Conservation (phyloP, 1,284 basidiomycete species). For the Cutaneotrichosporon sp. region DNA sequence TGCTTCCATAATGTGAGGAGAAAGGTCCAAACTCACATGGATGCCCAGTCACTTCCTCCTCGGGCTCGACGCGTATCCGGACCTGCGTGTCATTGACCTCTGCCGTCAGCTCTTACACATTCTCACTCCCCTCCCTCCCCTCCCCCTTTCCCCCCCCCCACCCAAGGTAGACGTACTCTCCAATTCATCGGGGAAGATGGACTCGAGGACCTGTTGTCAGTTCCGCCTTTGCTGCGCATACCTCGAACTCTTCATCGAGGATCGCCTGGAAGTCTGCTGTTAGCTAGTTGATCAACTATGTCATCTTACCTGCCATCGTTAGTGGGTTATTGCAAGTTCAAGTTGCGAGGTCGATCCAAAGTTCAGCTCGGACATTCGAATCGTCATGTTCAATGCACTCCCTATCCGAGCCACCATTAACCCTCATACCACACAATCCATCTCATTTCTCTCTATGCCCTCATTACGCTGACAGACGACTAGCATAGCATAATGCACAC, state of each 20-base stretch:
- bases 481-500: slow-evolving; percentile 12
- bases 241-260: slow-evolving; percentile 81
- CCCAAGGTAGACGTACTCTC: slow-evolving; percentile 70
- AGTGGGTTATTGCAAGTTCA: neutral
- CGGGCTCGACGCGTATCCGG: slow-evolving; percentile 83
- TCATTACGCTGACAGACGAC: neutral
- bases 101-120: slow-evolving; percentile 58
- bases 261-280: slow-evolving; percentile 54
- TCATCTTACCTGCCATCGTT: slow-evolving; percentile 12
- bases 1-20: neutral
- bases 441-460: neutral
- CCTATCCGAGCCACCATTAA: slow-evolving; percentile 3
- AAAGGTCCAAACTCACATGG: slow-evolving; percentile 27
- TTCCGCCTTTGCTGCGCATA: slow-evolving; percentile 46
- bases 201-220: slow-evolving; percentile 74
- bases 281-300: neutral
- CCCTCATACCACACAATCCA: neutral
- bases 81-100: slow-evolving; percentile 80
- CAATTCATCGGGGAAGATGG: slow-evolving; percentile 91
- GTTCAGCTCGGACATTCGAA: neutral
- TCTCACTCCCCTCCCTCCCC: too few species aligned
- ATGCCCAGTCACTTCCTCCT: slow-evolving; percentile 59
- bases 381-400: neutral
- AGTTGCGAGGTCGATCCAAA: neutral
- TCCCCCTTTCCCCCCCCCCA: too few species aligned